Evolutionary conservation across 306 rosid species (phyloP), one percentile per base, ranked within the genome.

Genomic region (Casuarina cunninghamiana): DNA sequence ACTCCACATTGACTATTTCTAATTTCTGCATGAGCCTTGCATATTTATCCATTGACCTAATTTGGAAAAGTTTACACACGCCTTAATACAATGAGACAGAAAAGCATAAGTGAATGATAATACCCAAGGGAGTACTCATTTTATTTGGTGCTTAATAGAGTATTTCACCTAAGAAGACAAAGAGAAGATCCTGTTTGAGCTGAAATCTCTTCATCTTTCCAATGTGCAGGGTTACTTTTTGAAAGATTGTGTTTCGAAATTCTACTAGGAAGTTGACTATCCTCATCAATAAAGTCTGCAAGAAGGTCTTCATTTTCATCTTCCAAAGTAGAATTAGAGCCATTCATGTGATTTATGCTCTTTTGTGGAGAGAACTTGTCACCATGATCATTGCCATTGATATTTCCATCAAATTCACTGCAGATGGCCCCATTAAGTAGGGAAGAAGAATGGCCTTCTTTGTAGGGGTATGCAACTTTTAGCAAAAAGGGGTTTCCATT

Each of bases 271-370:
- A 96, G 92, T 83, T 96, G 99, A 87, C 98, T 96, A 80, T 96
- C 99, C 87, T 96, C 99, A 82, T 96, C 99, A 66, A 96, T 96
- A 70, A 96, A 96, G 83, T 96, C 99, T n/a, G 99, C 99, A 77
- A 93, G 91, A 87, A 96, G 98, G 84, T 96, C 98, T 85, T 96
- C 99, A 82, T 90, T 84, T 87, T 96, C 99, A 63, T 93, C 98
- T 80, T 96, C 99, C 38, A 77, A 72, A 83, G 82, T 80, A 79
- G 94, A 86, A 80, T 83, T 80, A 72, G 88, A 75, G 78, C 93
- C 96, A 86, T 90, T 90, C 10, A 69, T 79, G 69, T 85, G 84
- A 75, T 79, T 79, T 65, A 82, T 74, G 69, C 83, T 85, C 75
- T 79, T 89, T 63, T 75, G 78, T 42, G 89, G 90, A 69, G 92